Conservation (phyloP, 257 asterid species). For the Fraxinus quadrangulata region DNA sequence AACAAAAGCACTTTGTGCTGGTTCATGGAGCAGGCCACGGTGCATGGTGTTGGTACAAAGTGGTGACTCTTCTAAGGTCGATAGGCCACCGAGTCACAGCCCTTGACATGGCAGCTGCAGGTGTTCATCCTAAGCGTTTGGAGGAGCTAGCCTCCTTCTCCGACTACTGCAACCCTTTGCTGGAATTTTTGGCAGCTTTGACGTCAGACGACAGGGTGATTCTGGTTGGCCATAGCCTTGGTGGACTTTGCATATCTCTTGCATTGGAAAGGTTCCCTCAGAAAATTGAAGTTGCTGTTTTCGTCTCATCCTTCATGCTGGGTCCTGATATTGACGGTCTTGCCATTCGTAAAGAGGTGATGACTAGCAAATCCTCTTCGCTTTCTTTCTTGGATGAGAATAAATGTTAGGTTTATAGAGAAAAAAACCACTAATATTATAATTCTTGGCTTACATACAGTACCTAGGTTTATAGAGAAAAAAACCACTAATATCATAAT, state of each 20-base stretch:
- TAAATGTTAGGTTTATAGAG: no score
- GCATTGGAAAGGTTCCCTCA: slow-evolving; percentile 46
- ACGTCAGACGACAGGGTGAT: slow-evolving; percentile 37
- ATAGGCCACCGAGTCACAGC: slow-evolving; percentile 44
- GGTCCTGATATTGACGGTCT: slow-evolving; percentile 31
- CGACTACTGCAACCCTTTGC: slow-evolving; percentile 40
- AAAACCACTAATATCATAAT: no score
- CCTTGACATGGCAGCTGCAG: slow-evolving; percentile 55
- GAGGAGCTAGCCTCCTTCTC: slow-evolving; percentile 35
- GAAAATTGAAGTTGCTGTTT: slow-evolving; percentile 41
- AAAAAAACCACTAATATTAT: neutral
- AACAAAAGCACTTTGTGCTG: slow-evolving; percentile 41
- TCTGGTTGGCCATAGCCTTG: slow-evolving; percentile 50
- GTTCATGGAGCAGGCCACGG: slow-evolving; percentile 59
- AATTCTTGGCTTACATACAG: slow-evolving; percentile 14
- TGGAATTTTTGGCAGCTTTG: slow-evolving; percentile 36
- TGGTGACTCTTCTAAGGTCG: slow-evolving; percentile 36
- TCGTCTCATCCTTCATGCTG: slow-evolving; percentile 39
- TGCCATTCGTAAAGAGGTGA: slow-evolving; percentile 26
- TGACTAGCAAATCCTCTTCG: neutral
- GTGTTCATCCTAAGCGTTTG: slow-evolving; percentile 27
- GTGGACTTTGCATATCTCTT: slow-evolving; percentile 40
- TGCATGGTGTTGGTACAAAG: slow-evolving; percentile 60
- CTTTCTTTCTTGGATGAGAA: neutral
- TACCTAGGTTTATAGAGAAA: no score